A percentile compares a stretch with the other conserved stretches of the same genome.
Conservation (phyloP, 352 stramenopile species). For the Globisporangium sylvaticum region DNA sequence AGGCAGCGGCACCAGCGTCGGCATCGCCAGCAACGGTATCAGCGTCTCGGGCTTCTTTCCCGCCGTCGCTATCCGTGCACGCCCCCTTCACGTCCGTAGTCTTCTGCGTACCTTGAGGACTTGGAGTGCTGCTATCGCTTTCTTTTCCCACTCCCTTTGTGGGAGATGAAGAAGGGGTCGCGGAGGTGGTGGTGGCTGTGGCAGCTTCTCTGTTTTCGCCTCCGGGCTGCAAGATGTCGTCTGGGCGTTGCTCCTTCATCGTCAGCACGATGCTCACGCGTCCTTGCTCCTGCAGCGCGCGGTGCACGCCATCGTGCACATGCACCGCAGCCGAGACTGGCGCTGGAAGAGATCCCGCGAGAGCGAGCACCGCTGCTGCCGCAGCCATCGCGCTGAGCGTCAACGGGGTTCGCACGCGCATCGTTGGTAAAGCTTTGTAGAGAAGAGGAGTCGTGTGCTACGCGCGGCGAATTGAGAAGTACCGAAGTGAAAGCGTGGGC, state of each 20-base stretch:
- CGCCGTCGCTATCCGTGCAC: slow-evolving; percentile 7
- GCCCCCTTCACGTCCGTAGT: slow-evolving; percentile 3
- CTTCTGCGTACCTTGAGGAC: background rate
- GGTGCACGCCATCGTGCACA: slow-evolving; percentile 17
- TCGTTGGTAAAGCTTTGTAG: background rate
- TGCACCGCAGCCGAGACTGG: slow-evolving; percentile 3
- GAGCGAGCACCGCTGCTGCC: background rate
- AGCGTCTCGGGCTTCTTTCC: background rate
- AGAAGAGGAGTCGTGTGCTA: background rate
- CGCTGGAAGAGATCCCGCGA: background rate
- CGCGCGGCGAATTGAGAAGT: background rate
- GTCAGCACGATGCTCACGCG: slow-evolving; percentile 32
- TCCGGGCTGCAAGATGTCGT: slow-evolving; percentile 14
- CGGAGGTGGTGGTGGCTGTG: background rate
- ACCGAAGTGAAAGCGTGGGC: background rate
- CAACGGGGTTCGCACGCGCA: slow-evolving; percentile 3
- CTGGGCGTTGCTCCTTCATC: slow-evolving; percentile 24
- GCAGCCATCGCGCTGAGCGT: slow-evolving; percentile 4
- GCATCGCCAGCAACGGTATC: background rate
- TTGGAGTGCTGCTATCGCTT: slow-evolving; percentile 3
- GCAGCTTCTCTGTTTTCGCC: slow-evolving; percentile 2
- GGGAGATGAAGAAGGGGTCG: background rate
- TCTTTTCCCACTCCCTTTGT: slow-evolving; percentile 7
- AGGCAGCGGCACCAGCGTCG: slow-evolving; percentile 1
- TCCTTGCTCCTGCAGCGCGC: slow-evolving; percentile 15